A percentile compares a stretch with the other conserved stretches of the same genome.
Conservation (phyloP, 495 filamentous ascomycete genomes). For the Penicillium antarcticum region DNA sequence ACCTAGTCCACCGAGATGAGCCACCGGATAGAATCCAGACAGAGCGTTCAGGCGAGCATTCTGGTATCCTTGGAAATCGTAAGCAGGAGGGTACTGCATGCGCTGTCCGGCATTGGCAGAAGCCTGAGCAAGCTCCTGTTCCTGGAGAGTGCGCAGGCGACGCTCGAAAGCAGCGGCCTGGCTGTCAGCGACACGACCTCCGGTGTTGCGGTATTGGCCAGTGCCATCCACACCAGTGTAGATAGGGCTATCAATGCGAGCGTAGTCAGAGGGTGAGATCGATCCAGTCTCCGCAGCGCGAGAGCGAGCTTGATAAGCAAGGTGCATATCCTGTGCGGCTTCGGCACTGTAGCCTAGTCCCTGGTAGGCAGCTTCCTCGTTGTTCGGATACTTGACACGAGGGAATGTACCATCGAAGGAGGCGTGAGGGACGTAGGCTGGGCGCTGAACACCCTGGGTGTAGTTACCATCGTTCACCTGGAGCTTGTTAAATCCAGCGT, state of each 20-base stretch:
- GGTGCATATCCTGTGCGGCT: conserved; percentile 27
- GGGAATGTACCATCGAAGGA: conserved; percentile 33
- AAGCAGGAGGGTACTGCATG: conserved; percentile 35
- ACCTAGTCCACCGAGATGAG: conserved; percentile 19
- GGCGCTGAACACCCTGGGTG: conserved; percentile 22
- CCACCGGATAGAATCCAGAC: conserved; percentile 30
- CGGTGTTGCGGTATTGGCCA: conserved; percentile 44
- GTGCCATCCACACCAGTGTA: conserved; percentile 43
- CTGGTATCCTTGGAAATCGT: conserved; percentile 39
- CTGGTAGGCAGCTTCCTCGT: conserved; percentile 31
- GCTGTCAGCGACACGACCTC: conserved; percentile 35
- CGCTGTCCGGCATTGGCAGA: conserved; percentile 37
- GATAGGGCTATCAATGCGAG: conserved; percentile 58
- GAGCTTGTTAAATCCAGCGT: conserved; percentile 28
- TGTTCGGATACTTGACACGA: conserved; percentile 30
- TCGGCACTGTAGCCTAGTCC: conserved; percentile 23
- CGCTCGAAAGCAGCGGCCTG: conserved; percentile 43
- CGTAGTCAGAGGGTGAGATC: conserved; percentile 53
- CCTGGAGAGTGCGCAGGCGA: conserved; percentile 47
- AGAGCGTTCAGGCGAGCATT: conserved; percentile 36
- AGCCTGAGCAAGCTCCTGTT: conserved; percentile 42
- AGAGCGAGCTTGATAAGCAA: conserved; percentile 26
- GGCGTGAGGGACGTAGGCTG: conserved; percentile 26
- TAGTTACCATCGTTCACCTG: conserved; percentile 33
- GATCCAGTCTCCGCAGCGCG: conserved; percentile 32